phyloP scores from a whole-genome alignment of 768 basidiomycete genomes.

The Leccinum subgranulosum region DNA sequence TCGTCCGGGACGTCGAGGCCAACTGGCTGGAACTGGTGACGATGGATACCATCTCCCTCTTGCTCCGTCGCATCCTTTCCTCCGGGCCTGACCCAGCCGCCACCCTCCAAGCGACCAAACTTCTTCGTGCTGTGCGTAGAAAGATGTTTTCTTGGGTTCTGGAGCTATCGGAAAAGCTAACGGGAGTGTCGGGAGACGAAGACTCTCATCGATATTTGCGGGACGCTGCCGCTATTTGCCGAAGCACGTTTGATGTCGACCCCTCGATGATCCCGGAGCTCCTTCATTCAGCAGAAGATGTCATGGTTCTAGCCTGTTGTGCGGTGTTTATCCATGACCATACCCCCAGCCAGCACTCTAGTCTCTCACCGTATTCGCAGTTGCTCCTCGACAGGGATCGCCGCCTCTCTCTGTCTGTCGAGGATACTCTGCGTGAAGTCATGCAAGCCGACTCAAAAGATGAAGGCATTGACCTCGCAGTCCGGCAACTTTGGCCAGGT shows the following conservation, averaged over 20 bases:
- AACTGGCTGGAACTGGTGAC: constrained; percentile 41
- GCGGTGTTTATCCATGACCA: constrained; percentile 27
- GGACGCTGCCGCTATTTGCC: constrained; percentile 39
- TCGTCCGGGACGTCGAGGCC: constrained; percentile 33
- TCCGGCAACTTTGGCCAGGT: constrained; percentile 20
- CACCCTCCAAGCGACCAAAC: constrained; percentile 12
- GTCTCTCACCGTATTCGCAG: constrained; percentile 5
- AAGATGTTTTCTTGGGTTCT: constrained; percentile 37
- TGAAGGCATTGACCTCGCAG: constrained; percentile 18
- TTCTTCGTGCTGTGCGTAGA: constrained; percentile 33
- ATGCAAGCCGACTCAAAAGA: background rate
- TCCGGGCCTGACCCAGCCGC: constrained; percentile 15
- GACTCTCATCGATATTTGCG: constrained; percentile 26
- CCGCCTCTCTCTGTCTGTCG: constrained; percentile 27
- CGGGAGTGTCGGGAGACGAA: constrained; percentile 7
- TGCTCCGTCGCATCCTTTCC: constrained; percentile 37
- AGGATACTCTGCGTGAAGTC: constrained; percentile 4
- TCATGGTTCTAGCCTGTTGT: constrained; percentile 23
- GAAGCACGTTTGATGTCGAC: constrained; percentile 32
- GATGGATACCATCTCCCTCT: constrained; percentile 32
- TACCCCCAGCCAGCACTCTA: constrained; percentile 10
- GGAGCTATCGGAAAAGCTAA: constrained; percentile 29
- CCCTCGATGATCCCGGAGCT: constrained; percentile 2
- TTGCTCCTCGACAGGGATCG: constrained; percentile 30
- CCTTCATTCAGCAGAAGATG: constrained; percentile 22